phyloP scores from a whole-genome alignment of 2,329 filamentous ascomycete genomes.

The Chrysosporium keratinophilum region DNA sequence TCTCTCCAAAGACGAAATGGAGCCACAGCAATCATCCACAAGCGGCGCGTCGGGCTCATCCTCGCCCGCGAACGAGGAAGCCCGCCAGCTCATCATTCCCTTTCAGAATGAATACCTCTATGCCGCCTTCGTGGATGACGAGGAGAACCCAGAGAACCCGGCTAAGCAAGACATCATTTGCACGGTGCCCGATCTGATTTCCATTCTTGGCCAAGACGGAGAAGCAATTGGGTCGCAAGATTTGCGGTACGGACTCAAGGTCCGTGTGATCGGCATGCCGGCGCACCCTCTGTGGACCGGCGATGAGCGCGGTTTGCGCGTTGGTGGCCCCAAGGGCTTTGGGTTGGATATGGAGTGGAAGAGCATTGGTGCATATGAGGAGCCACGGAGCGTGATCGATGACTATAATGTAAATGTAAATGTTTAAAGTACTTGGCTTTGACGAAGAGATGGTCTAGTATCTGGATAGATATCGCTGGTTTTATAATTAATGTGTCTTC shows the following conservation, averaged over 20 bases:
- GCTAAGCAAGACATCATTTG: slow-evolving; percentile 19
- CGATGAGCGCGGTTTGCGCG: slow-evolving; percentile 28
- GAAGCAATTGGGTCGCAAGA: slow-evolving; percentile 44
- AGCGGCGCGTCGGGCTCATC: slow-evolving; percentile 1
- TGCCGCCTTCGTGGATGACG: slow-evolving; percentile 18
- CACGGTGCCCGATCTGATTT: slow-evolving; percentile 31
- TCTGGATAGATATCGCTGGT: no score
- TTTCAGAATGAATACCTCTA: slow-evolving; percentile 25
- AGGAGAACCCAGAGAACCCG: slow-evolving; percentile 9
- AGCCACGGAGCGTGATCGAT: slow-evolving; percentile 23
- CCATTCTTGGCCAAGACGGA: slow-evolving; percentile 36
- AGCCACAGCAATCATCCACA: neutral
- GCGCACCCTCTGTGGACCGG: slow-evolving; percentile 43
- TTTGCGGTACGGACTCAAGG: slow-evolving; percentile 42
- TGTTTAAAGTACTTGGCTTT: neutral
- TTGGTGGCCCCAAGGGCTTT: slow-evolving; percentile 36
- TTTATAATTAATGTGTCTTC: no score
- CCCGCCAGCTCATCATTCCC: slow-evolving; percentile 21
- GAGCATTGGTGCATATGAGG: slow-evolving; percentile 19
- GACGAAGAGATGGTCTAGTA: no score
- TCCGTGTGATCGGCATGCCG: slow-evolving; percentile 42
- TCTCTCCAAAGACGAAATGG: slow-evolving; percentile 16
- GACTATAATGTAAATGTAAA: slow-evolving; percentile 20
- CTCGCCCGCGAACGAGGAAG: slow-evolving; percentile 5
- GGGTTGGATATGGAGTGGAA: slow-evolving; percentile 21